Evolutionary conservation across 75 land plant genomes (phyloP).

Genomic region (Azolla pinnata): DNA sequence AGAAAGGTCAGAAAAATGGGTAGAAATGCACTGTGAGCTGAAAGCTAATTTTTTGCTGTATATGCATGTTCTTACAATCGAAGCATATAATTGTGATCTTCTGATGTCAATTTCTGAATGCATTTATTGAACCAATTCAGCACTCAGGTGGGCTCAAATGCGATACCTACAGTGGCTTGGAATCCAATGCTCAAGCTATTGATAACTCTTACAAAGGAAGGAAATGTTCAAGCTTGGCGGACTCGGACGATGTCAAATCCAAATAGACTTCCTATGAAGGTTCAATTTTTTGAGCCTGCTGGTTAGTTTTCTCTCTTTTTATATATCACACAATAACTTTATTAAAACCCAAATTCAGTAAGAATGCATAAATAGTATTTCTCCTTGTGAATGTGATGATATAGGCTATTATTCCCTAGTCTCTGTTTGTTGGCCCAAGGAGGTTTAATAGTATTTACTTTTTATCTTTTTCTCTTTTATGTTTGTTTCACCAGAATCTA

Average conservation of each 20-base stretch:
- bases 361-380: no score
- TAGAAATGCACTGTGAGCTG: no score
- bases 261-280: conserved; percentile 78
- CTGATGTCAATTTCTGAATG: no score
- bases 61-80: no score
- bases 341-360: neutral
- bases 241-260: conserved; percentile 59
- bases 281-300: conserved; percentile 88
- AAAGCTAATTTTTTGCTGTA: no score
- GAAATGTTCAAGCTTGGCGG: conserved; percentile 86
- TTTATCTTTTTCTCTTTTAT: no score
- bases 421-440: no score
- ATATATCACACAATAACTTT: neutral
- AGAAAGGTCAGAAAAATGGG: neutral
- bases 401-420: no score
- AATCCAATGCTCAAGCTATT: conserved; percentile 58
- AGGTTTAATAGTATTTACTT: no score
- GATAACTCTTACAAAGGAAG: conserved; percentile 84
- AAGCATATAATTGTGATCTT: no score
- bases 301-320: conserved; percentile 35
- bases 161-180: conserved; percentile 78
- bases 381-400: no score
- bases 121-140: conserved; percentile 36
- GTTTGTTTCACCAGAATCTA: no score
- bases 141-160: conserved; percentile 74